Evolutionary conservation across 2,329 filamentous ascomycete genomes (phyloP).

Genomic region (Calonectria honghensis): DNA sequence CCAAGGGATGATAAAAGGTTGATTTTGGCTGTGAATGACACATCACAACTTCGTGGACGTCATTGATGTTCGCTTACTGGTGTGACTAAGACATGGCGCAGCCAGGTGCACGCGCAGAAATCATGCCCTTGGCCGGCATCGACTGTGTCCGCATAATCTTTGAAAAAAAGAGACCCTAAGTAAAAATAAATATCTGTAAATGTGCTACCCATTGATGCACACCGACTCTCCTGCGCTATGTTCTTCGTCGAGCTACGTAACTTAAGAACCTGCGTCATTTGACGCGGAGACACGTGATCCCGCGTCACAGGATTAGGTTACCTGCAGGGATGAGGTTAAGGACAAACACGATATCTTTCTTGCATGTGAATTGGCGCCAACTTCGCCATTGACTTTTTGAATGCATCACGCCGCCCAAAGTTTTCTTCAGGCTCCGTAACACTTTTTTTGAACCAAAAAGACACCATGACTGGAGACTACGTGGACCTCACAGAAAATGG

Average conservation of each 20-base stretch:
- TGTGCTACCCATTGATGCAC: background rate
- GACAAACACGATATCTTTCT: conserved; percentile 25
- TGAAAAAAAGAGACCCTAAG: background rate
- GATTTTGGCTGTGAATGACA: background rate
- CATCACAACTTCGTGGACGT: conserved; percentile 43
- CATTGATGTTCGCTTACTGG: conserved; percentile 39
- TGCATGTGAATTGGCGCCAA: conserved; percentile 28
- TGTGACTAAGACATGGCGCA: conserved; percentile 13
- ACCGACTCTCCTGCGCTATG: background rate
- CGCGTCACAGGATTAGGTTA: conserved; percentile 46
- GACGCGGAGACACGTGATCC: conserved; percentile 54
- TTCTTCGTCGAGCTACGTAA: background rate
- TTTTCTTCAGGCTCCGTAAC: conserved; percentile 38
- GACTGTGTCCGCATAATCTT: background rate
- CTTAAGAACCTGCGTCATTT: background rate
- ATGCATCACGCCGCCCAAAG: conserved; percentile 25
- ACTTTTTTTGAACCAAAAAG: conserved; percentile 7
- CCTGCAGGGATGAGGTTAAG: conserved; percentile 46
- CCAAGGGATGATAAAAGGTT: background rate
- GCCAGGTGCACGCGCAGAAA: background rate
- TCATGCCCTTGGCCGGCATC: background rate
- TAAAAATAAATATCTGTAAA: background rate
- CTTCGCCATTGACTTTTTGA: conserved; percentile 34
- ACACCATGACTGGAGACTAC: conserved; percentile 50
- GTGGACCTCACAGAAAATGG: conserved; percentile 53